Conservation (phyloP, 2,329 filamentous ascomycete genomes). For the Colletotrichum sp. region DNA sequence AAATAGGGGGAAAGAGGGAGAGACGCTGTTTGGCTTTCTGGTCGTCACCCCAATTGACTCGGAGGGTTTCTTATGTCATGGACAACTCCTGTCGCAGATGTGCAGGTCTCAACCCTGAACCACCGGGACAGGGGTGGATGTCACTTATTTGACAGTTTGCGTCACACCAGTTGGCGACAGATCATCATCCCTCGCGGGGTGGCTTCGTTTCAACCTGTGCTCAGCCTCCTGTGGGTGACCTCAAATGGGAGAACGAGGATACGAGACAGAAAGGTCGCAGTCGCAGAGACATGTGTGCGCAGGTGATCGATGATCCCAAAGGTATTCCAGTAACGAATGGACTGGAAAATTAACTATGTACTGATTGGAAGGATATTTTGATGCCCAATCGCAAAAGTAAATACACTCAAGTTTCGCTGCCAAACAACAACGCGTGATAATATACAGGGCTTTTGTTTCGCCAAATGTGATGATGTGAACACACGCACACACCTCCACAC, state of each 20-base stretch:
- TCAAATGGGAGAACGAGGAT: neutral
- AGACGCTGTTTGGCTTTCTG: neutral
- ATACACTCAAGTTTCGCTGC: neutral
- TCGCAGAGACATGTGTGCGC: neutral
- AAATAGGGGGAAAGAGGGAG: neutral
- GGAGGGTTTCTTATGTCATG: neutral
- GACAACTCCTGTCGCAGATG: neutral
- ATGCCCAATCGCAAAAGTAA: neutral
- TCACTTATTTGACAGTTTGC: neutral
- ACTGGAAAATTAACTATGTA: slow-evolving; percentile 5
- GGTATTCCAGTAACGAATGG: neutral
- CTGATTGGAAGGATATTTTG: neutral
- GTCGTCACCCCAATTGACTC: neutral
- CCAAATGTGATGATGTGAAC: neutral
- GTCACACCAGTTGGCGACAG: neutral
- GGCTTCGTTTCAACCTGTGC: slow-evolving; percentile 2
- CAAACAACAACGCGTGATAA: slow-evolving; percentile 2
- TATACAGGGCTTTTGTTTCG: slow-evolving; percentile 10
- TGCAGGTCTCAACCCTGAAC: neutral
- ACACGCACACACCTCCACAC: neutral
- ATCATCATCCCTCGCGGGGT: neutral
- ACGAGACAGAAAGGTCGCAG: neutral
- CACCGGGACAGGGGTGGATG: neutral
- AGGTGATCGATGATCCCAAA: neutral
- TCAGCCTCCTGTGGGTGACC: neutral